Percentiles rank a stretch among this genome's conserved stretches.
Conservation (phyloP, 768 basidiomycete genomes). For the Daedaleopsis sinensis region DNA sequence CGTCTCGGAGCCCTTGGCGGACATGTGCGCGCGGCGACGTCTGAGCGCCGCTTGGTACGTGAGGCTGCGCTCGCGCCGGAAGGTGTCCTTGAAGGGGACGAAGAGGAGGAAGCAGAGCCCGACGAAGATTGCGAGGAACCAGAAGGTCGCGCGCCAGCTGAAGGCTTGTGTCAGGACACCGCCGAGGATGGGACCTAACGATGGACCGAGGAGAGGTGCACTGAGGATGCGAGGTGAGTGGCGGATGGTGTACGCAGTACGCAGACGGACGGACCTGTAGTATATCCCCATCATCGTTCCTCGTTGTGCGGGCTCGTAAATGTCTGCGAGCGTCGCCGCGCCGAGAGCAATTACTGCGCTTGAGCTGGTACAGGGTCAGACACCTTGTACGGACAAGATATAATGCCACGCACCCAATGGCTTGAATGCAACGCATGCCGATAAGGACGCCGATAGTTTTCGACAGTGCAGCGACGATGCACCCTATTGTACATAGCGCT, state of each 20-base stretch:
- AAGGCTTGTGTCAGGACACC: conserved; percentile 67
- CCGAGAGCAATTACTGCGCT: conserved; percentile 73
- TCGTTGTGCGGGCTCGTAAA: conserved; percentile 73
- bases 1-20: conserved; percentile 26
- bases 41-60: conserved; percentile 72
- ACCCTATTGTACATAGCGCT: conserved; percentile 55
- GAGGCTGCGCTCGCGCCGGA: conserved; percentile 78
- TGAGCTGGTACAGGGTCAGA: conserved; percentile 42
- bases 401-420: conserved; percentile 50
- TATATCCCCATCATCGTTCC: conserved; percentile 82
- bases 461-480: conserved; percentile 58
- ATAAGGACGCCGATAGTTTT: conserved; percentile 59
- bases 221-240: conserved; percentile 31
- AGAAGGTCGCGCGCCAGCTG: conserved; percentile 83
- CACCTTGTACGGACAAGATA: too few species aligned
- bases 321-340: conserved; percentile 77
- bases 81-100: conserved; percentile 79
- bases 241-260: neutral
- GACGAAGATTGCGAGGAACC: conserved; percentile 73
- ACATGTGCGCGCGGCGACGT: conserved; percentile 35
- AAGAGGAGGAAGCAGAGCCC: conserved; percentile 58
- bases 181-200: conserved; percentile 70
- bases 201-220: conserved; percentile 76
- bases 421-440: conserved; percentile 71
- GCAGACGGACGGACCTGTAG: conserved; percentile 40